Evolutionary conservation across 495 filamentous ascomycete species (phyloP).

Genomic region (Penicillium angulare): DNA sequence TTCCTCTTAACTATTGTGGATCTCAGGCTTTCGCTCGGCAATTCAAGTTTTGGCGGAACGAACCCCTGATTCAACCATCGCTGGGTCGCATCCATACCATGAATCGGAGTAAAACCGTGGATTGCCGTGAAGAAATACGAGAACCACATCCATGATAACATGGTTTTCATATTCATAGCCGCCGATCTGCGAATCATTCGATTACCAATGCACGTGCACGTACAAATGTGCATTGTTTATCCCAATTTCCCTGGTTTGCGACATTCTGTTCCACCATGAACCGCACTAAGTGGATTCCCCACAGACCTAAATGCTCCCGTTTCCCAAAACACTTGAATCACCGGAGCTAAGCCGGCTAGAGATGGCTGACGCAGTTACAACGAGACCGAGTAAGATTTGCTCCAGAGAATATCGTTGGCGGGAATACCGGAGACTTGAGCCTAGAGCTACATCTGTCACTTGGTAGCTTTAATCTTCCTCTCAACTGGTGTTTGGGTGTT

Average conservation of each 20-base stretch:
- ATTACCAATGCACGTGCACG: neutral
- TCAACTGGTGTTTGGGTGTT: neutral
- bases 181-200: no score
- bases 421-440: neutral
- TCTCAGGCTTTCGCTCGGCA: neutral
- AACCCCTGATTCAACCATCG: neutral
- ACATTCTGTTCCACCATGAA: conserved; percentile 3
- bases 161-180: no score
- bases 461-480: neutral
- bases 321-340: neutral
- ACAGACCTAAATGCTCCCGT: conserved; percentile 3
- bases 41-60: no score
- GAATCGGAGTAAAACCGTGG: neutral
- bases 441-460: no score
- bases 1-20: neutral
- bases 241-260: conserved; percentile 6
- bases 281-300: conserved; percentile 14
- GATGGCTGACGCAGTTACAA: neutral
- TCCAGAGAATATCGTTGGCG: conserved; percentile 3
- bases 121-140: no score
- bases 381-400: no score
- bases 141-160: no score
- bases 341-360: conserved; percentile 6
- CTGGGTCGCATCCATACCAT: neutral
- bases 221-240: neutral